phyloP scores from a whole-genome alignment of 768 basidiomycete species.

The Asterophora parasitica region DNA sequence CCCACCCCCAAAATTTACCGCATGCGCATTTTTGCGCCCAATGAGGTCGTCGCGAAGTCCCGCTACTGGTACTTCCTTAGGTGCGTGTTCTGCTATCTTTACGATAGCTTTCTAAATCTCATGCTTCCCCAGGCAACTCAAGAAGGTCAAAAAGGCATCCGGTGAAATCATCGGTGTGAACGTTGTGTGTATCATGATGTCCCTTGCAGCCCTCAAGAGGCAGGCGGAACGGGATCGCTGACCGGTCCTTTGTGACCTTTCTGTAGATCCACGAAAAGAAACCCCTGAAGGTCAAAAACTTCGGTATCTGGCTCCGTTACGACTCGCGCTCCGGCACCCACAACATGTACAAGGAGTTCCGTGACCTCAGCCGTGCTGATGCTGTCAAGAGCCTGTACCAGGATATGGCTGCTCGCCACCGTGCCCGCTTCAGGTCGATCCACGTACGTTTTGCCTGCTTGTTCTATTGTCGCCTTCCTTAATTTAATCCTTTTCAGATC shows the following conservation, averaged over 20 bases:
- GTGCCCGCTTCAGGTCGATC: conserved; percentile 98
- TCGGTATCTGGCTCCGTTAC: conserved; percentile 99
- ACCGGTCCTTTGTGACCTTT: conserved; percentile 31
- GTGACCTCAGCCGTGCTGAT: conserved; percentile 89
- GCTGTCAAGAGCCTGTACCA: conserved; percentile 97
- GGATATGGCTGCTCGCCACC: conserved; percentile 99
- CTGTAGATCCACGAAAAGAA: conserved; percentile 94
- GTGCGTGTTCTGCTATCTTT: conserved; percentile 33
- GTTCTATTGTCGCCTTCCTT: neutral
- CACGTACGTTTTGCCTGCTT: conserved; percentile 54
- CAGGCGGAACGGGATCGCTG: conserved; percentile 73
- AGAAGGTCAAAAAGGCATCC: conserved; percentile 99
- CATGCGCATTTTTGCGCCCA: conserved; percentile 99
- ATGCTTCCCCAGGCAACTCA: conserved; percentile 65
- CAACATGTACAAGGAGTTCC: conserved; percentile 99
- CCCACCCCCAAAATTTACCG: conserved; percentile 98
- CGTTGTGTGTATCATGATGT: conserved; percentile 74
- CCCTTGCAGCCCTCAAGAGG: conserved; percentile 82
- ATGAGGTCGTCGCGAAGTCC: conserved; percentile 98
- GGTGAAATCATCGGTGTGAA: conserved; percentile 99
- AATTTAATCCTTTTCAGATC: conserved; percentile 56
- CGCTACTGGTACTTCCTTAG: conserved; percentile 99
- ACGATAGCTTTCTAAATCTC: neutral
- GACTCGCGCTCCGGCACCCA: conserved; percentile 99
- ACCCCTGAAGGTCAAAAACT: conserved; percentile 99